Evolutionary conservation across 352 stramenopile genomes (phyloP).

Genomic region (Pythium dissotocum): DNA sequence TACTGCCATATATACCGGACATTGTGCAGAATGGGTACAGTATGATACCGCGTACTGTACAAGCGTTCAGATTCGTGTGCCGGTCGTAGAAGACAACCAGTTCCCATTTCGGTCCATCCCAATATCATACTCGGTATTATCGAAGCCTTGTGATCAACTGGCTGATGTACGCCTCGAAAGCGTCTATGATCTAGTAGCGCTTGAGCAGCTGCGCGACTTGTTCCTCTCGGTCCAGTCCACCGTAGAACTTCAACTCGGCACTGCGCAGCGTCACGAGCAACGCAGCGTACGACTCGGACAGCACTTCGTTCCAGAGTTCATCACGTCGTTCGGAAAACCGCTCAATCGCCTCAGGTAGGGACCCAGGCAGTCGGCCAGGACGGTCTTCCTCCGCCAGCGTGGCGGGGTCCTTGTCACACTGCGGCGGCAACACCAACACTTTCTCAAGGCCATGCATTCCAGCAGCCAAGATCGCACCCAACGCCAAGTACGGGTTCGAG

Average conservation of each 20-base stretch:
- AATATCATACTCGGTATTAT: too few species aligned
- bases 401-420: constrained; percentile 19
- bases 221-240: neutral
- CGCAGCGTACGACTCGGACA: constrained; percentile 18
- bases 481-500: constrained; percentile 35
- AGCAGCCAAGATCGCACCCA: constrained; percentile 30
- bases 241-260: constrained; percentile 26
- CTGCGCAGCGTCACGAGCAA: constrained; percentile 24
- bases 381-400: constrained; percentile 7
- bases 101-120: too few species aligned
- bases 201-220: constrained; percentile 16
- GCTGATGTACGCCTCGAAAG: too few species aligned
- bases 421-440: constrained; percentile 5
- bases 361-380: constrained; percentile 24
- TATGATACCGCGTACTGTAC: too few species aligned
- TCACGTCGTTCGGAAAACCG: constrained; percentile 1
- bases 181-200: constrained; percentile 6
- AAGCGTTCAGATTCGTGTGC: too few species aligned
- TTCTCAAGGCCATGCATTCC: constrained; percentile 25
- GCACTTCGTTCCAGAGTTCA: constrained; percentile 20
- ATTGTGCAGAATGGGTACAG: too few species aligned
- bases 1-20: too few species aligned
- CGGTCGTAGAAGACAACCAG: too few species aligned
- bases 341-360: constrained; percentile 24
- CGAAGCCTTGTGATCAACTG: too few species aligned